These are phyloP conservation scores for Psilocybe mexicana DNA, from an alignment of 1,284 basidiomycete genomes.

Conservation along the genomic window DNA sequence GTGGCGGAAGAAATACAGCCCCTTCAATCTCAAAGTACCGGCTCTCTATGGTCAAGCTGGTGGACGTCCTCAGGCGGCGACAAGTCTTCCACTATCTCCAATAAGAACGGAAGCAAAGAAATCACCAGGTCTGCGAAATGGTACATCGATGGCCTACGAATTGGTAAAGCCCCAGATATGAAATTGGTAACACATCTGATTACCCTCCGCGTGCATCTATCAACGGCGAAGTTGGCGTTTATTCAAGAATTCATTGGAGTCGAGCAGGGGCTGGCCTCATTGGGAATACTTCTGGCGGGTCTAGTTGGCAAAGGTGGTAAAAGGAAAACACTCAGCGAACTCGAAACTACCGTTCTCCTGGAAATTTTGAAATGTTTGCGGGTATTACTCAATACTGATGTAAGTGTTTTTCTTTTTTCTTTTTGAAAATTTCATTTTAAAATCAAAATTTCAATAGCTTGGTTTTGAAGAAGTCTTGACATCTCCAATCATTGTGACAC, in stretches of 20 bases:
- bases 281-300: conserved; percentile 57
- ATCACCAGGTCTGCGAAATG: conserved; percentile 51
- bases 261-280: conserved; percentile 66
- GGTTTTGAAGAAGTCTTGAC: conserved; percentile 75
- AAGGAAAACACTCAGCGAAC: conserved; percentile 56
- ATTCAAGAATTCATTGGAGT: conserved; percentile 73
- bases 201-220: conserved; percentile 82
- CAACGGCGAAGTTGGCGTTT: conserved; percentile 80
- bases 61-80: conserved; percentile 67
- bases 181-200: conserved; percentile 80
- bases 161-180: conserved; percentile 51
- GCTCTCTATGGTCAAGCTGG: conserved; percentile 75
- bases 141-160: conserved; percentile 62
- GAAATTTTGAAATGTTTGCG: conserved; percentile 82
- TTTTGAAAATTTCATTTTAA: not conserved
- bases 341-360: conserved; percentile 67
- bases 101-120: conserved; percentile 39
- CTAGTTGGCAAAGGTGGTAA: conserved; percentile 68
- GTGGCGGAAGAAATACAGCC: conserved; percentile 35
- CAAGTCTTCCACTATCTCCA: conserved; percentile 30
- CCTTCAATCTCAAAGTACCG: conserved; percentile 69
- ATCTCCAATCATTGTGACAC: conserved; percentile 68
- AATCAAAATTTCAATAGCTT: conserved; percentile 39
- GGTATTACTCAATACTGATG: conserved; percentile 84
- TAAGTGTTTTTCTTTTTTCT: conserved; percentile 36